phyloP scores from a whole-genome alignment of 1,139 yeast genomes.

The Suhomyces wounanorum region DNA sequence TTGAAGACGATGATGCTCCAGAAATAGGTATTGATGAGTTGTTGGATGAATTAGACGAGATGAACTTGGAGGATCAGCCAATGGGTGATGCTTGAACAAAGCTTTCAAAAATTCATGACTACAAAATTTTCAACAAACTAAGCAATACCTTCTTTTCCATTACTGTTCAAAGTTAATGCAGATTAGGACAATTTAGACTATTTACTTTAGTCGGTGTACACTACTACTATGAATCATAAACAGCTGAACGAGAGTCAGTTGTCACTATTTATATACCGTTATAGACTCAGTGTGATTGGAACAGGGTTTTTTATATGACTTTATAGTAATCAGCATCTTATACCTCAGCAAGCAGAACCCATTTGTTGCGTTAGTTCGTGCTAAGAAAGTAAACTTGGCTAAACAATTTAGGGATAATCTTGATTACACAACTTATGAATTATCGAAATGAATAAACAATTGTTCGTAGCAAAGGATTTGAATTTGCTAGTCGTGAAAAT shows the following conservation, averaged over 20 bases:
- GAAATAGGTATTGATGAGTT: constrained; percentile 78
- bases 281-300: neutral
- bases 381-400: too few relatives aligned
- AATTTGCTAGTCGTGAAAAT: too few relatives aligned
- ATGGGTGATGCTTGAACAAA: constrained; percentile 20
- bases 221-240: constrained; percentile 1
- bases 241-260: neutral
- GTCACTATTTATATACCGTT: neutral
- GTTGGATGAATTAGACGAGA: constrained; percentile 88
- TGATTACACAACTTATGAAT: too few relatives aligned
- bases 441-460: too few relatives aligned
- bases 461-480: too few relatives aligned
- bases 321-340: constrained; percentile 1
- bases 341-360: neutral
- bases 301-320: neutral
- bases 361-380: too few relatives aligned
- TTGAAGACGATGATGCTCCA: constrained; percentile 74
- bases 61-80: constrained; percentile 67
- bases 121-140: too few relatives aligned
- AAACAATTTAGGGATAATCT: too few relatives aligned
- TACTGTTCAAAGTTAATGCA: neutral
- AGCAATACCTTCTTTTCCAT: neutral
- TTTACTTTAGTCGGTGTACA: neutral
- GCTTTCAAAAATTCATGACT: neutral
- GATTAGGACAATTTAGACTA: neutral